Percentiles rank a stretch among this genome's conserved stretches.
Conservation (phyloP, 768 basidiomycete species). For the Lentinula boryana region DNA sequence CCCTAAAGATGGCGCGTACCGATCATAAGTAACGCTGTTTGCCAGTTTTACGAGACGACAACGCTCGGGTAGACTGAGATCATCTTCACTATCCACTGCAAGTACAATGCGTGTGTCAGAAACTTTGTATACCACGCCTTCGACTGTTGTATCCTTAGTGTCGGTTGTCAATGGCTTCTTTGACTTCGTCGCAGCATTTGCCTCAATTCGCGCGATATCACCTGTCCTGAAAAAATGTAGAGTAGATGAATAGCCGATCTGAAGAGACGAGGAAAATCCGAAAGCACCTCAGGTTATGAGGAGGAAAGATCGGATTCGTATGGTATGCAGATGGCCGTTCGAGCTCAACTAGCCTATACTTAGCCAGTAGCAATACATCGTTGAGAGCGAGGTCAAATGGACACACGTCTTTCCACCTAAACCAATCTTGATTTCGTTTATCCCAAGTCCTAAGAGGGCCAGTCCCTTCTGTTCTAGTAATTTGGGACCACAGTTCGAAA, state of each 20-base stretch:
- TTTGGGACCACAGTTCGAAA: slow-evolving; percentile 78
- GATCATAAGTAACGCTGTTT: slow-evolving; percentile 88
- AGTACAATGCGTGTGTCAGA: slow-evolving; percentile 78
- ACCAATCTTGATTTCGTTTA: slow-evolving; percentile 71
- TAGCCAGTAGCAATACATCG: slow-evolving; percentile 18
- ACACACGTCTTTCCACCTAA: slow-evolving; percentile 88
- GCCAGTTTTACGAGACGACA: slow-evolving; percentile 85
- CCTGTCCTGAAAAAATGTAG: slow-evolving; percentile 54
- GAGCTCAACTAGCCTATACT: slow-evolving; percentile 76
- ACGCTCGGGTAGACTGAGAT: slow-evolving; percentile 78
- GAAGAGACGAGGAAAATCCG: slow-evolving; percentile 4
- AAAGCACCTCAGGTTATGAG: slow-evolving; percentile 75
- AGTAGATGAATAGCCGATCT: neutral
- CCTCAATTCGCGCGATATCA: slow-evolving; percentile 83
- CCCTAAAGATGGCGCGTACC: slow-evolving; percentile 31
- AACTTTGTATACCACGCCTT: slow-evolving; percentile 90
- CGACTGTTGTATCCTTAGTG: slow-evolving; percentile 33
- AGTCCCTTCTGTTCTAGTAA: slow-evolving; percentile 87
- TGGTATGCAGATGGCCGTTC: slow-evolving; percentile 82
- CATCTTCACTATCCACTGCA: slow-evolving; percentile 67
- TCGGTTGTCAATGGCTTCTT: slow-evolving; percentile 44
- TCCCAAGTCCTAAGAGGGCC: slow-evolving; percentile 66
- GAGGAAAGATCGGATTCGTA: slow-evolving; percentile 62
- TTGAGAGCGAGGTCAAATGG: neutral
- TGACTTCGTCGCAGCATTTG: slow-evolving; percentile 45